phyloP scores from a whole-genome alignment of 176 grass and related monocot species.

The Typha latifolia region DNA sequence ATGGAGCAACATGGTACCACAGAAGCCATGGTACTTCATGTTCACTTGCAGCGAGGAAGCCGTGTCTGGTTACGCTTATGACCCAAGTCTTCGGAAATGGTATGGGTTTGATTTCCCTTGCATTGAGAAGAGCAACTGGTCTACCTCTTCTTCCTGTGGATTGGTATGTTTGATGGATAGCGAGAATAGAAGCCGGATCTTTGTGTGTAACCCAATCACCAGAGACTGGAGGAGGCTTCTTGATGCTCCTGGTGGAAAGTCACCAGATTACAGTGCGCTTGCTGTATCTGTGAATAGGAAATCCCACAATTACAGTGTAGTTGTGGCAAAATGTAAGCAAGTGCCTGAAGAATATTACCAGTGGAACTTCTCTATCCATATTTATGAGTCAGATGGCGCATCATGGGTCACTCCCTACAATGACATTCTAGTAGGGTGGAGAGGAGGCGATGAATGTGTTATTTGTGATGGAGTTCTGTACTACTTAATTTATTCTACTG shows the following conservation, averaged over 20 bases:
- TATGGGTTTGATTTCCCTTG: constrained; percentile 75
- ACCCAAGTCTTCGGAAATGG: constrained; percentile 58
- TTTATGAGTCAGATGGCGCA: constrained; percentile 41
- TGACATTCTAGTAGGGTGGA: constrained; percentile 51
- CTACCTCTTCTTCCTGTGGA: constrained; percentile 57
- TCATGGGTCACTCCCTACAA: constrained; percentile 45
- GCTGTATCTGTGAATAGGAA: constrained; percentile 43
- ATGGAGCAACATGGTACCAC: constrained; percentile 43
- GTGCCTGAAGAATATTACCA: constrained; percentile 50
- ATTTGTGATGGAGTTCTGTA: constrained; percentile 85
- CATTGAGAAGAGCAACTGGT: constrained; percentile 86
- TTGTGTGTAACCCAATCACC: constrained; percentile 78
- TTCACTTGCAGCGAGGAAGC: constrained; percentile 58
- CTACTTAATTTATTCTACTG: constrained; percentile 59
- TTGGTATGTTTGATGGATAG: constrained; percentile 75
- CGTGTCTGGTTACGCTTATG: constrained; percentile 54
- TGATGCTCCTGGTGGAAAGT: constrained; percentile 41
- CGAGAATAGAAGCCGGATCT: constrained; percentile 51
- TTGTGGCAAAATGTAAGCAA: constrained; percentile 59
- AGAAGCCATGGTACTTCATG: constrained; percentile 98
- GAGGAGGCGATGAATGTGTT: constrained; percentile 68
- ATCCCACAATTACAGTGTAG: constrained; percentile 54
- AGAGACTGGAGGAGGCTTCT: constrained; percentile 49
- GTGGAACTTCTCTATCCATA: constrained; percentile 63
- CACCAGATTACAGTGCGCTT: constrained; percentile 63